These are phyloP conservation scores for Emiliania huxleyi DNA, from an alignment of 78 protist genomes.

Conservation along the genomic window DNA sequence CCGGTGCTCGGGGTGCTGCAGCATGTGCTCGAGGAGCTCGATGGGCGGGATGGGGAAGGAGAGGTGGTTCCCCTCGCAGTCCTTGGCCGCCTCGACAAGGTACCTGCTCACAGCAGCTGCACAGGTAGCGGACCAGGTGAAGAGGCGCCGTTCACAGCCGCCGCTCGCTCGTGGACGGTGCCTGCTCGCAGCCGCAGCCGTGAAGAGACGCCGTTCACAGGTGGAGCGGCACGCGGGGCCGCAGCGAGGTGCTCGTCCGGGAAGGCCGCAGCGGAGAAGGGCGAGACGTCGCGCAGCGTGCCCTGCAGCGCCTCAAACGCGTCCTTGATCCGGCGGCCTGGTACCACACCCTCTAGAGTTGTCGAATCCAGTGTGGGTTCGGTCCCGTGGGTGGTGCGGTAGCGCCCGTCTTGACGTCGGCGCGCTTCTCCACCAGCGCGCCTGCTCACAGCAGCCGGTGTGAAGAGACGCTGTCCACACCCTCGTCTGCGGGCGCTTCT, in stretches of 20 bases:
- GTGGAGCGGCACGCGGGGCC: background rate
- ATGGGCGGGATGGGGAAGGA: slow-evolving; percentile 28
- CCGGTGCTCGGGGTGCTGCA: background rate
- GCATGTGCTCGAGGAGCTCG: slow-evolving; percentile 24
- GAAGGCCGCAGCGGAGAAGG: background rate
- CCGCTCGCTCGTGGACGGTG: no score
- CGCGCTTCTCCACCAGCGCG: slow-evolving; percentile 19
- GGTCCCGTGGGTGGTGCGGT: no score
- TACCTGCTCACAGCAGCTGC: no score
- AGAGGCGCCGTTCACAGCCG: no score
- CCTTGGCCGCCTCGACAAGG: background rate
- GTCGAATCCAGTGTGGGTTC: no score
- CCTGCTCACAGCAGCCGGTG: no score
- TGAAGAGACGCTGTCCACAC: no score
- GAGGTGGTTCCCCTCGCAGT: slow-evolving; percentile 27
- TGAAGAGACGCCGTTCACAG: no score
- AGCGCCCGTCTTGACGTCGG: background rate
- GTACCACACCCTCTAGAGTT: no score
- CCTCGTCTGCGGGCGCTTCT: no score
- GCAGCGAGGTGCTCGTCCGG: background rate
- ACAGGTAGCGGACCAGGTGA: no score
- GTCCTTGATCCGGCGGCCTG: slow-evolving; percentile 10
- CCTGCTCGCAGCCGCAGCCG: no score
- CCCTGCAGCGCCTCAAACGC: background rate
- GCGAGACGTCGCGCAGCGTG: background rate